Conservation (phyloP, 116 monocot genomes). For the Iris pallida region DNA sequence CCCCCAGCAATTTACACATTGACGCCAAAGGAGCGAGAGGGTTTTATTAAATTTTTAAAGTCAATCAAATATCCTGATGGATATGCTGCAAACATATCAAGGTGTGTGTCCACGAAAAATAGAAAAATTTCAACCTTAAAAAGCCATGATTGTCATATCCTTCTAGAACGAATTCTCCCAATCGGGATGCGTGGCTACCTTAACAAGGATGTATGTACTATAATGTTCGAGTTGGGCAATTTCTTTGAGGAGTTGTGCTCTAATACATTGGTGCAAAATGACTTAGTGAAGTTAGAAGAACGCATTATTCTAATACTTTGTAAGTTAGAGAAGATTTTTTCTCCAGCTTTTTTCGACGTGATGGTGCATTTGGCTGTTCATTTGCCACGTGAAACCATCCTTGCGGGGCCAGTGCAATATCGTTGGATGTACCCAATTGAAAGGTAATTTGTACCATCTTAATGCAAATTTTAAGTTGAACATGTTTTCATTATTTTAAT, state of each 20-base stretch:
- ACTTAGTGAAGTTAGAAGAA: background rate
- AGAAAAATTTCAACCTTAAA: background rate
- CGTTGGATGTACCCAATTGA: slow-evolving; percentile 17
- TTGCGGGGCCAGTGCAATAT: slow-evolving; percentile 15
- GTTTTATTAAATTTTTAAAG: background rate
- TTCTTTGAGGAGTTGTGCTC: slow-evolving; percentile 8
- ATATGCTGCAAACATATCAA: slow-evolving; percentile 4
- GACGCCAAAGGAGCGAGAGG: background rate
- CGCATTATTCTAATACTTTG: slow-evolving; percentile 6
- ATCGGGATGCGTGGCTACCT: background rate
- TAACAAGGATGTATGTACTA: background rate
- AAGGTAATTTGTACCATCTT: background rate
- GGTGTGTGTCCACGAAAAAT: background rate
- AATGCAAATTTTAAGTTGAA: too few relatives aligned
- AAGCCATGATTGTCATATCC: slow-evolving; percentile 9
- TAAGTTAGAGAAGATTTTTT: background rate
- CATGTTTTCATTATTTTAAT: background rate
- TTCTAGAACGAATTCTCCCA: slow-evolving; percentile 5
- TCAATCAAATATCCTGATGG: slow-evolving; percentile 3
- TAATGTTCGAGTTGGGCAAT: background rate
- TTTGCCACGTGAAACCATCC: slow-evolving; percentile 2
- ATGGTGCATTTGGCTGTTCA: slow-evolving; percentile 16
- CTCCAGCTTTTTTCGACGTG: slow-evolving; percentile 7
- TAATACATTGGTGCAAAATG: background rate
- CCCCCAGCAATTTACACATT: background rate